Base-by-base conservation (phyloP, 495 filamentous ascomycete genomes). In the Gamarada debralockiae region DNA sequence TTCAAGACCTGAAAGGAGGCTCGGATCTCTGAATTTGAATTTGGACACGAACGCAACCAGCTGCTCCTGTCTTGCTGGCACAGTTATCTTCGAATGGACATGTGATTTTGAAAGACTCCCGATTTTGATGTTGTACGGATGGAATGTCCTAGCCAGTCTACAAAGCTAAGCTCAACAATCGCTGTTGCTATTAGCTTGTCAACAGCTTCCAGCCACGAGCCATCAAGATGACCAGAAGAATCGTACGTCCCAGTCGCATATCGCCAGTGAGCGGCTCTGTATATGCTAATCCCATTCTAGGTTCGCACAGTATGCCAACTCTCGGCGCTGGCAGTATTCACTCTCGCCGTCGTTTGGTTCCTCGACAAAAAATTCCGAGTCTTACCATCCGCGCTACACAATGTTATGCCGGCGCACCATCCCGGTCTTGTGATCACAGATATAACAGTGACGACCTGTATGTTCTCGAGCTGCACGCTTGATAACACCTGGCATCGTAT, bases 251-350 rank as follows among this genome's bases (percentile, higher is more conserved):
- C 29, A 9, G 13, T 36, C 20, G 5, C 29, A 34, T 34, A n/a
- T 17, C 37, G 6, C 4, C 37, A n/a, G n/a, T n/a, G n/a, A n/a
- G n/a, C n/a, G n/a, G 9, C 37, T 18, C 12, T 17, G n/a, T 3
- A 1, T 18, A 22, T 12, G 5, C 44, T 57, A 33, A 46, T 38
- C 8, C 3, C 1, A 5, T 18, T 18, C 8, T 58, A 86, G 82
- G 86, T 96, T 63, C 90, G 93, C 56, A 90, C 90, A 56, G 80
- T 86, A 62, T 71, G 89, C 67, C 90, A 98, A 77, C 78, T 95
- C 64, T 76, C 77, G 5, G 55, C 55, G 1, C 37, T 57, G 44
- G 71, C 83, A 39, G 71, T 92, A 45, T 78, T 81, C 43, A 63
- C 78, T 52, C 71, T 90, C 62, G 75, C 87, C 15, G 37, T 58